Evolutionary conservation across 306 rosid genomes (phyloP), one percentile per base, ranked within the genome.

Genomic region (Astragalus membranaceus): DNA sequence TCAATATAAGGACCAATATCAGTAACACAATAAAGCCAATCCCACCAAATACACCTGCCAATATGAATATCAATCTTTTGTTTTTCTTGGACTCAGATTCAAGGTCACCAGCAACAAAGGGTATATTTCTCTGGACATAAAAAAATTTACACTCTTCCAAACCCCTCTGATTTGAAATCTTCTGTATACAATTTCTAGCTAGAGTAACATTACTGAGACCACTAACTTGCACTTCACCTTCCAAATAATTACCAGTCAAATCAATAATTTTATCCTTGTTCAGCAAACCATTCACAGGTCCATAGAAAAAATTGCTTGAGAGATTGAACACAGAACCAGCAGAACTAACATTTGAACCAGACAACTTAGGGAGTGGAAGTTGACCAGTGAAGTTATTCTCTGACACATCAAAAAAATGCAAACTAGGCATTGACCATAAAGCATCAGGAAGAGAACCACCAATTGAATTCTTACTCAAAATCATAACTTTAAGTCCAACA

Each of bases 11-110:
- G 78, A 83, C 81, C 79, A 82, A 52, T 32, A 72, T 82, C 78
- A 87, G 74, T 77, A 89, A 30, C 77, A 78, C 83, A 79, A 86
- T 70, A 74, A 94, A 81, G 63, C 81, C 89, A 67, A 94, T 14
- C 54, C 96, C 99, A 64, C 95, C 96, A 82, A 94, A 86, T 75
- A 81, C 13, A 61, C 96, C 96, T 15, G 58, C 95, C 83, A 91
- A 39, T 65, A 89, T 79, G 79, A 86, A 87, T 71, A 72, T 77
- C 74, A 89, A 49, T 71, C 78, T 69, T 56, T 75, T 91, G 64
- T 51, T 81, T 46, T 75, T 62, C 43, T 63, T 30, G 7, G 90
- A 78, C 39, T 53, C 13, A 0, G 46, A 37, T 67, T 74, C 81
- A 44, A 20, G 70, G 37, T 3, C 58, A 54, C 79, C 85, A 39